Evolutionary conservation across 768 basidiomycete genomes (phyloP).

Genomic region (Rubroboletus pulcherrimus): DNA sequence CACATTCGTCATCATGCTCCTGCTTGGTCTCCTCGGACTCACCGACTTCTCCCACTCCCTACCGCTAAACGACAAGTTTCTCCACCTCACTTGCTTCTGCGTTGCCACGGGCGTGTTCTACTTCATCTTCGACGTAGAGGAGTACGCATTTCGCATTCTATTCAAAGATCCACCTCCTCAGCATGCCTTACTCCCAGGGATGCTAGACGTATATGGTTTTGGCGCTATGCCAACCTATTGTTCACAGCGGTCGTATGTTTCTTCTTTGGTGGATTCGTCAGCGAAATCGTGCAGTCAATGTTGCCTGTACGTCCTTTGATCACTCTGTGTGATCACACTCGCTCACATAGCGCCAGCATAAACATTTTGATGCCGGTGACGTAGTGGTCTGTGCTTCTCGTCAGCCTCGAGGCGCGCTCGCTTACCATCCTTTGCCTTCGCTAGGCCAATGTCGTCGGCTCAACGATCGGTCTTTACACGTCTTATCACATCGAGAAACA

Average conservation of each 20-base stretch:
- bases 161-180: not conserved
- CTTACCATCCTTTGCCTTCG: conserved; percentile 9
- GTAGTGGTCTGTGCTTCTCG: conserved; percentile 49
- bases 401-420: conserved; percentile 9
- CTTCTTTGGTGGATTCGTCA: conserved; percentile 76
- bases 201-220: conserved; percentile 80
- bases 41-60: conserved; percentile 62
- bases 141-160: conserved; percentile 46
- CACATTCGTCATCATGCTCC: conserved; percentile 62
- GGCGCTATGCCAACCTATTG: conserved; percentile 69
- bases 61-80: conserved; percentile 74
- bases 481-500: conserved; percentile 70
- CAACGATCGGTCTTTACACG: conserved; percentile 60
- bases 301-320: conserved; percentile 52
- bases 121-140: conserved; percentile 84
- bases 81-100: conserved; percentile 75
- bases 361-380: conserved; percentile 70
- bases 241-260: conserved; percentile 69
- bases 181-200: conserved; percentile 43
- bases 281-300: conserved; percentile 77
- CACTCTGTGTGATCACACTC: not conserved
- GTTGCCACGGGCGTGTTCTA: conserved; percentile 79
- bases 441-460: conserved; percentile 79
- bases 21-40: conserved; percentile 73
- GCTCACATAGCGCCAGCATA: conserved; percentile 43